Evolutionary conservation across 202 grass and related monocot species (phyloP).

Genomic region (Zizania palustris): DNA sequence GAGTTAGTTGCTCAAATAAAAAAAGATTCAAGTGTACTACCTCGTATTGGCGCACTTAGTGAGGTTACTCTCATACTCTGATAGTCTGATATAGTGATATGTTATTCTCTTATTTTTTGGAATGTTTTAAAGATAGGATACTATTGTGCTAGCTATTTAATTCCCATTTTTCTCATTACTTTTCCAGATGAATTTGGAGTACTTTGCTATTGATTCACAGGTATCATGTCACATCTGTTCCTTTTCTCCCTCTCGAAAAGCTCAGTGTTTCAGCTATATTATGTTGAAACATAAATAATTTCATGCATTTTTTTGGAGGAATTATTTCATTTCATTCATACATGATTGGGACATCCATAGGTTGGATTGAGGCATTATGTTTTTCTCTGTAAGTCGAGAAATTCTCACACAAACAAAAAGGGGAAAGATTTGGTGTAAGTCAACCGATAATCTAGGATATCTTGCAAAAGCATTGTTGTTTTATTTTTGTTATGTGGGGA

Average conservation of each 20-base stretch:
- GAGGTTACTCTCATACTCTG: conserved; percentile 58
- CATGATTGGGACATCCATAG: neutral
- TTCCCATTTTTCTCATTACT: conserved; percentile 44
- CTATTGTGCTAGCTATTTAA: conserved; percentile 31
- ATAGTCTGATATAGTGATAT: no score
- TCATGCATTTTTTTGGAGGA: neutral
- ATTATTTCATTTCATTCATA: neutral
- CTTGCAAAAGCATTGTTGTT: no score
- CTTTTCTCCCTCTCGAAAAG: conserved; percentile 2
- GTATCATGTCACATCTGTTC: conserved; percentile 52
- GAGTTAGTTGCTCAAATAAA: conserved; percentile 87
- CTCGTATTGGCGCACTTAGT: conserved; percentile 86
- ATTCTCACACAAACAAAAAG: neutral
- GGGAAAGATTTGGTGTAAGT: neutral
- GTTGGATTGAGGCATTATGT: neutral
- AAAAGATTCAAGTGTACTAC: conserved; percentile 78
- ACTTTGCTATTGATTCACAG: conserved; percentile 96
- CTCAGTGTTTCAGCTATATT: conserved; percentile 5
- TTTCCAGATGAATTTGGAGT: conserved; percentile 99
- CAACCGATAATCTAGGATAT: neutral
- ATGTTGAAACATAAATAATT: conserved; percentile 8
- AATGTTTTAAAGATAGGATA: conserved; percentile 24
- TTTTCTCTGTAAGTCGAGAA: conserved; percentile 7
- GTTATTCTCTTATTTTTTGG: conserved; percentile 44
- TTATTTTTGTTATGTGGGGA: no score